These are phyloP conservation scores for Solanum pinnatisectum DNA, from an alignment of 257 asterid species.

Conservation along the genomic window DNA sequence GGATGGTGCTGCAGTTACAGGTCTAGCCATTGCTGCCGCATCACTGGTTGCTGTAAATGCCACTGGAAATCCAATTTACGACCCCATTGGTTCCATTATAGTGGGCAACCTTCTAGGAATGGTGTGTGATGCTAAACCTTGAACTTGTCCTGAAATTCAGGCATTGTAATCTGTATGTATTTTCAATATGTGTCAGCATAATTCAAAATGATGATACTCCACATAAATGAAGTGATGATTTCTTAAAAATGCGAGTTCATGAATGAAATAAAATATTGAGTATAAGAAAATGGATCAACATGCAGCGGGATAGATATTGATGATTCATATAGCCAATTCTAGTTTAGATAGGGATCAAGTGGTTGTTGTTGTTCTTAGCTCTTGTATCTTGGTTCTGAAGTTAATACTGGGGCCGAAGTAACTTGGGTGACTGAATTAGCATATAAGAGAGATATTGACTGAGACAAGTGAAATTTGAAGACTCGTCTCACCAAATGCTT, in stretches of 20 bases:
- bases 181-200: background rate
- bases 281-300: background rate
- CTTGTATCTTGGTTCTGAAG: background rate
- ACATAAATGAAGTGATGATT: background rate
- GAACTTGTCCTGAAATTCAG: background rate
- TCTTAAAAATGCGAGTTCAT: background rate
- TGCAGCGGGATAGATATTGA: background rate
- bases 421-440: background rate
- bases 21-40: constrained; percentile 91
- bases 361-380: background rate
- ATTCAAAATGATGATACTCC: background rate
- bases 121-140: constrained; percentile 38
- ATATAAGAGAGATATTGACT: background rate
- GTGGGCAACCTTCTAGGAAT: constrained; percentile 97
- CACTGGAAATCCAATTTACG: constrained; percentile 95
- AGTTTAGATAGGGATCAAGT: background rate
- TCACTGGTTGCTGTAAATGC: constrained; percentile 83
- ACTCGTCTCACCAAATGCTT: background rate
- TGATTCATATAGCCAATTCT: background rate
- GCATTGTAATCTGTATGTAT: background rate
- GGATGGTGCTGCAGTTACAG: constrained; percentile 99
- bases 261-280: background rate
- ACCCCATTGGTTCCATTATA: constrained; percentile 90
- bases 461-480: background rate
- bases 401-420: background rate